Base-by-base conservation (phyloP, 2,329 filamentous ascomycete genomes). In the Penicillium sp. region DNA sequence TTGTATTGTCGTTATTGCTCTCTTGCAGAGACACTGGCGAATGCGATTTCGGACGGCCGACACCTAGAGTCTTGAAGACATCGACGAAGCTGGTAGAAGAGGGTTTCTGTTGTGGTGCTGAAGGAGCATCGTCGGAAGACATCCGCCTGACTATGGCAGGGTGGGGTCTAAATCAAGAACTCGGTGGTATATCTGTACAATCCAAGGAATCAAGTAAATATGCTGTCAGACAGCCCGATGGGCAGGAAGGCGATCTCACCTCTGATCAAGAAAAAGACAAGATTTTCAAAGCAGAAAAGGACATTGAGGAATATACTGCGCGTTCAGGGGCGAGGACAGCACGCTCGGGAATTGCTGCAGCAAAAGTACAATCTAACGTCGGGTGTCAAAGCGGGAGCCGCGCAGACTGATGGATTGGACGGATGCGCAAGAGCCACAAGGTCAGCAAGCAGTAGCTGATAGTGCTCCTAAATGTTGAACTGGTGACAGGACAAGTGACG, bases 11-110 rank as follows among this genome's bases (percentile, higher is more conserved):
- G 46, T 57, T 62, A 45, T 50, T 56, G 46, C 48, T 66, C 38
- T 65, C 64, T 32, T 58, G 58, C 31, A 59, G 43, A 24, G 65
- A 66, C 18, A 68, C 54, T 6, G 67, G 63, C 8, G 68, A 69
- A 43, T 65, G 61, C 22, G 66, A 67, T 60, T 69, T 69, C 6
- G 68, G 60, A 47, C 67, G 67, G 40, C 60, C 60, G 42, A 65
- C 61, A 47, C 64, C 65, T 71, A 72, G 44, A 32, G 68, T 69
- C 53, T 69, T 70, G 54, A 71, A 69, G 29, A 72, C 69, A 64
- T 70, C 68, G 46, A 67, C 67, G 51, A 71, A 66, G 49, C 59
- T 69, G 24, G 67, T 66, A 44, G 68, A 61, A 44, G 67, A 61
- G 37, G 63, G 51, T 54, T 68, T 69, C 47, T 62, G 58, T 48